Evolutionary conservation across 2,329 filamentous ascomycete species (phyloP), one percentile per base, ranked within the genome.

Genomic region (Akanthomyces uredinophilus): DNA sequence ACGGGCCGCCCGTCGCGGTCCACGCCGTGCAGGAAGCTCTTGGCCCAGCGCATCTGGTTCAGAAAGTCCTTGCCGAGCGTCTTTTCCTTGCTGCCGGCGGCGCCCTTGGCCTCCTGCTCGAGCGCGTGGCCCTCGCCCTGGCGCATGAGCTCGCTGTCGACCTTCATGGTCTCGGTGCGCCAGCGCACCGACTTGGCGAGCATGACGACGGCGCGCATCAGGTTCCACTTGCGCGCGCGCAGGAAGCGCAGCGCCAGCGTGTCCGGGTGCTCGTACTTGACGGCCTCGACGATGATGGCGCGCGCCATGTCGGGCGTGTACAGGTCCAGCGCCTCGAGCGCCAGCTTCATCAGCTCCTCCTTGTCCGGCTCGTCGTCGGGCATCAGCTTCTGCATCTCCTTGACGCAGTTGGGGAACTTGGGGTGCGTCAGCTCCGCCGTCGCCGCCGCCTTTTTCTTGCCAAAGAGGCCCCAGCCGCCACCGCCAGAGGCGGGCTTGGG

Each of bases 221-320:
- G 85, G 71, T 96, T 91, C 92, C 93, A 97, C 76, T 94, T 94
- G 54, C 91, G 81, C 11, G 91, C 90, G 61, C 91, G 82, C 64
- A 95, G 78, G 74, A 94, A 95, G 39, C 91, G 85, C 60, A 95
- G 77, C 16, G 92, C 76, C 32, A 94, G 78, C 5, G 87, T 87
- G 75, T 97, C 92, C 0, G 93, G 92, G 71, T 96, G 85, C 72
- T 97, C 93, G 69, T 92, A 87, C 78, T 96, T 96, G 63, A 92
- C 84, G 90, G 96, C 93, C 67, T 79, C 83, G 91, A 92, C 96
- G 71, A 96, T 89, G 0, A 91, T 87, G 14, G 80, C 79, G 58
- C 91, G 84, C 66, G 96, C 83, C 60, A 87, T 82, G 67, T 93
- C 90, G 1, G 92, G 89, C 1, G 86, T 81, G 69, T 87, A 83